These are phyloP conservation scores for Fusarium poae DNA, from an alignment of 2,329 filamentous ascomycete genomes.

Conservation along the genomic window DNA sequence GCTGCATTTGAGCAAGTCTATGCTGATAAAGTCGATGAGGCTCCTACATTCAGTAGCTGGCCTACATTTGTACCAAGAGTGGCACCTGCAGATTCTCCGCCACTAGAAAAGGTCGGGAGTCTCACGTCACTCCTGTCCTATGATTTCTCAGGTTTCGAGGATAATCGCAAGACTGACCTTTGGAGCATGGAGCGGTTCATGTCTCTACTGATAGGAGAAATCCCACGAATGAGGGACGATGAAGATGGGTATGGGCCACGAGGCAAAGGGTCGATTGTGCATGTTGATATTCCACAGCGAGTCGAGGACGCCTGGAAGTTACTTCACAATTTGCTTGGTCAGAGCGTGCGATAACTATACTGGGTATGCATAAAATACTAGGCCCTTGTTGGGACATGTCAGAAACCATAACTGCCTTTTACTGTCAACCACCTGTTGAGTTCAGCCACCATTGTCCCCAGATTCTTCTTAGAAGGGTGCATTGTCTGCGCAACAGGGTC, in stretches of 20 bases:
- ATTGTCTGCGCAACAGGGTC: too few species aligned
- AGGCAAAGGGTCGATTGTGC: constrained; percentile 39
- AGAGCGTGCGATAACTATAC: constrained; percentile 7
- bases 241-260: constrained; percentile 38
- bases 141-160: background rate
- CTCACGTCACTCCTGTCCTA: constrained; percentile 23
- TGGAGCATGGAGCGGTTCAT: constrained; percentile 41
- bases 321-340: constrained; percentile 13
- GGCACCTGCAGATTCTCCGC: background rate
- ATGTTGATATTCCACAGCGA: constrained; percentile 29
- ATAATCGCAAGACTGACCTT: background rate
- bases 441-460: background rate
- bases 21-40: background rate
- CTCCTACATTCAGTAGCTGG: constrained; percentile 30
- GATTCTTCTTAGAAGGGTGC: too few species aligned
- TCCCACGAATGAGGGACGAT: constrained; percentile 43
- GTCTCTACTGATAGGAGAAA: constrained; percentile 40
- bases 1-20: constrained; percentile 39
- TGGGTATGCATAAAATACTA: background rate
- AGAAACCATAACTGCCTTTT: background rate
- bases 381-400: background rate
- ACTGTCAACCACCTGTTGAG: background rate
- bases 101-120: background rate
- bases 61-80: constrained; percentile 39
- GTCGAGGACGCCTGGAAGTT: constrained; percentile 32